These are phyloP conservation scores for Sclerotiophoma versabilis DNA, from an alignment of 2,329 filamentous ascomycete genomes.

Conservation along the genomic window DNA sequence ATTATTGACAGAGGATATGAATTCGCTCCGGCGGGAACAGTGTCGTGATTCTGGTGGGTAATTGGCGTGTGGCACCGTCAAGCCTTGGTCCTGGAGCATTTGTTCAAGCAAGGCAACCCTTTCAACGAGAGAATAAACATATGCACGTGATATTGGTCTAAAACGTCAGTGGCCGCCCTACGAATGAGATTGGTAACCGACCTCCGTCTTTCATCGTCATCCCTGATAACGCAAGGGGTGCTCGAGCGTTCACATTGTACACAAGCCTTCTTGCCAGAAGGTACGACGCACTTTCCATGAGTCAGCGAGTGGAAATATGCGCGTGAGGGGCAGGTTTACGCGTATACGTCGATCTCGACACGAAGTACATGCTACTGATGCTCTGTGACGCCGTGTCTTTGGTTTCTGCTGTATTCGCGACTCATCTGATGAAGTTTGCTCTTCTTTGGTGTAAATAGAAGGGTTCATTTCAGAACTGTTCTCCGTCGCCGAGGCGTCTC, in stretches of 20 bases:
- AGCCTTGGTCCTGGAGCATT: conserved; percentile 60
- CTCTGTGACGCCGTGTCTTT: conserved; percentile 51
- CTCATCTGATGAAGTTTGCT: conserved; percentile 14
- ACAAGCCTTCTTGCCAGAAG: conserved; percentile 59
- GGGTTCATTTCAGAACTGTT: background rate
- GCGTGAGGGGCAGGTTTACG: conserved; percentile 32
- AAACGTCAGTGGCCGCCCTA: conserved; percentile 8
- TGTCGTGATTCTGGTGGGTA: conserved; percentile 61
- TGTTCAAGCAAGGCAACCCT: conserved; percentile 61
- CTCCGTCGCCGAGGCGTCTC: background rate
- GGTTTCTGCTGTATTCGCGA: conserved; percentile 27
- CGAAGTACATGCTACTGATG: conserved; percentile 63
- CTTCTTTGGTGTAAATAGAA: conserved; percentile 1
- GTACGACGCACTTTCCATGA: conserved; percentile 59
- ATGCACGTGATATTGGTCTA: conserved; percentile 65
- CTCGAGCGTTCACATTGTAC: conserved; percentile 61
- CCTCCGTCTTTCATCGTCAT: conserved; percentile 64
- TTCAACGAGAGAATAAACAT: conserved; percentile 64
- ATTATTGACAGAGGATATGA: background rate
- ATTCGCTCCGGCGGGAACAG: background rate
- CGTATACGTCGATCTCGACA: conserved; percentile 57
- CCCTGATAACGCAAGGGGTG: conserved; percentile 63
- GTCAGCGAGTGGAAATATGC: conserved; percentile 30
- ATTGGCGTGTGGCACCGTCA: conserved; percentile 58
- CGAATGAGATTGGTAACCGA: conserved; percentile 35